Evolutionary conservation across 2,329 filamentous ascomycete species (phyloP).

Genomic region (Sclerotinia minor): DNA sequence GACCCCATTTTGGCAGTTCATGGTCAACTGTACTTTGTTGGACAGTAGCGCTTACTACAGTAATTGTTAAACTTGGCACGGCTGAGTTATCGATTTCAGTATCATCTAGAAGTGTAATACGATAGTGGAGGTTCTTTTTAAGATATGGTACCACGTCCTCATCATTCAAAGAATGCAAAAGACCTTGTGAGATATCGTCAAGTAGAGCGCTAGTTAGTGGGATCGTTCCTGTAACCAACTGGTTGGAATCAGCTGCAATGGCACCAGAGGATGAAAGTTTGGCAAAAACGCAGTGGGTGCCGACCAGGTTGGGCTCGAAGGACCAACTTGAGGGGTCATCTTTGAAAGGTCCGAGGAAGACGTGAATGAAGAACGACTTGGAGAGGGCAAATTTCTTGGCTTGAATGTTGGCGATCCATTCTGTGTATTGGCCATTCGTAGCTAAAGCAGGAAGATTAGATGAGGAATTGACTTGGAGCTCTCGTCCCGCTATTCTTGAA

Average conservation of each 20-base stretch:
- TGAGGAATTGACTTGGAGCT: conserved; percentile 17
- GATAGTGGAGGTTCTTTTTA: conserved; percentile 35
- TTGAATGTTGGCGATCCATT: conserved; percentile 70
- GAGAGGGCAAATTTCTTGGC: conserved; percentile 61
- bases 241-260: conserved; percentile 31
- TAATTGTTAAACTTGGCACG: conserved; percentile 35
- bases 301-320: conserved; percentile 38
- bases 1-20: conserved; percentile 21
- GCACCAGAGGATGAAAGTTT: conserved; percentile 27
- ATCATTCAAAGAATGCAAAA: conserved; percentile 40
- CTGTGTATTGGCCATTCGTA: conserved; percentile 34
- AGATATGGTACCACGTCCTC: conserved; percentile 37
- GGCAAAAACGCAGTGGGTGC: conserved; percentile 44
- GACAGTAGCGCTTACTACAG: conserved; percentile 31
- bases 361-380: conserved; percentile 63
- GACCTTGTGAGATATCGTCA: conserved; percentile 34
- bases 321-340: conserved; percentile 35
- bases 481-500: background rate
- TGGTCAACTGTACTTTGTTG: conserved; percentile 10
- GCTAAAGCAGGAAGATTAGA: conserved; percentile 22
- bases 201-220: conserved; percentile 48
- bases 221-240: conserved; percentile 45
- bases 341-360: conserved; percentile 60
- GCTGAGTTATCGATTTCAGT: conserved; percentile 29
- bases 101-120: conserved; percentile 33